Base-by-base conservation (phyloP, 2,329 filamentous ascomycete genomes). In the Teratosphaeria nubilosa region DNA sequence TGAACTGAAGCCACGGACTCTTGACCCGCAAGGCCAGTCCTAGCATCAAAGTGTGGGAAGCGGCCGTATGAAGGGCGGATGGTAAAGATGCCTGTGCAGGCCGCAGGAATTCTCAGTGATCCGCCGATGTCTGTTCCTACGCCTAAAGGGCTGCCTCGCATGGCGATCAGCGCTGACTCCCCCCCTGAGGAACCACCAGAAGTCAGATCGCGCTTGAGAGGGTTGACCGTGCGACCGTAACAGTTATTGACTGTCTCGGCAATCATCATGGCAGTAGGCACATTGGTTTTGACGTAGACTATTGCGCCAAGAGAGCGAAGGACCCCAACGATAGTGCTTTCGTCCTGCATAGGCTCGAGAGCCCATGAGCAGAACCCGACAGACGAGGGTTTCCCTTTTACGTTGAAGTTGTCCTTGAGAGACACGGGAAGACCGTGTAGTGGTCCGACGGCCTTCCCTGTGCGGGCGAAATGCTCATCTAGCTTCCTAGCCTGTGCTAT, bases 321-420 rank as follows among this genome's bases (percentile, higher is more conserved):
- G 0, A 86, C 73, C 9, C 81, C 76, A 0, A 87, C 80, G 6
- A 87, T 73, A 0, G 79, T 76, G 0, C 82, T 78, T 67, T 86
- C 81, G 60, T 76, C 70, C 32, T 71, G 69, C 14, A 80, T 83
- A 0, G 86, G 83, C 52, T 85, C 76, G 45, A 79, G 78, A 3
- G 85, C 82, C 58, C 86, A 78, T 0, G 80, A 79, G 0, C 80
- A 80, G 60, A 90, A 86, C 5, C 86, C 86, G 0, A 86, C 77
- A 0, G 83, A 85, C 24, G 82, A 76, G 61, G 86, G 83, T 13
- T 83, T 76, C 5, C 83, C 83, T 1, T 70, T 68, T 14, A 87
- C 73, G 59, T 87, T 80, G 75, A 88, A 86, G 66, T 86, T 84
- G 72, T 90, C 86, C 66, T 90, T 90, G 53, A 90, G 77, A 0